Evolutionary conservation across 139 green algal species (phyloP), one percentile per base, ranked within the genome.

Genomic region (Bryopsis sp.): DNA sequence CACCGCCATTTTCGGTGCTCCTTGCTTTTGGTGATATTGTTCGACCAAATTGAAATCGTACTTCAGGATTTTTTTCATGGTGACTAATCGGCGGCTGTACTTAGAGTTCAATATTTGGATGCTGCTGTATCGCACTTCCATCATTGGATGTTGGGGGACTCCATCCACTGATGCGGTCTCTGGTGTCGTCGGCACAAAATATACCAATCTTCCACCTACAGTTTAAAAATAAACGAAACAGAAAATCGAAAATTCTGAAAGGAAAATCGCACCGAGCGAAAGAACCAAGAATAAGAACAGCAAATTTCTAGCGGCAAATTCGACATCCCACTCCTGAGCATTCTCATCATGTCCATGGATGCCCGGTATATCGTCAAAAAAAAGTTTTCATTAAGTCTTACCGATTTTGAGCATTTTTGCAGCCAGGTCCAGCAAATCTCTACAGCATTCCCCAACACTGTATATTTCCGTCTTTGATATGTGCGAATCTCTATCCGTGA

Each of bases 1-100:
- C 8, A 65, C 24, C 4, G 31, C n/a, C 58, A 65, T 65, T 31
- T 15, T 3, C 15, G 58, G 28, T 3, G 29, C 58, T 24, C 58
- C 28, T 46, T 39, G 24, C 6, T 7, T 6, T 22, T 65, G 28
- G 58, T 65, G 58, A 22, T 47, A 65, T 24, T 15, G 15, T 3
- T 39, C 58, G 29, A 43, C 58, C 26, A 26, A 26, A 24, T 39
- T 33, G 3, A 26, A 31, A 65, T 65, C n/a, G 31, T 65, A 65
- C 8, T 15, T n/a, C n/a, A 22, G 33, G 46, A 32, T 39, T 75
- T 96, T 96, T 63, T 85, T 64, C 86, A 97, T 91, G 2, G 85
- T 91, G 26, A 98, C 65, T 1, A 98, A 82, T 1, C 90, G 83
- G 32, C 93, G 78, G 76, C 78, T 93, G 84, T 94, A 97, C 3